phyloP scores from a whole-genome alignment of 2,329 filamentous ascomycete species.

The Trichoderma sp. region DNA sequence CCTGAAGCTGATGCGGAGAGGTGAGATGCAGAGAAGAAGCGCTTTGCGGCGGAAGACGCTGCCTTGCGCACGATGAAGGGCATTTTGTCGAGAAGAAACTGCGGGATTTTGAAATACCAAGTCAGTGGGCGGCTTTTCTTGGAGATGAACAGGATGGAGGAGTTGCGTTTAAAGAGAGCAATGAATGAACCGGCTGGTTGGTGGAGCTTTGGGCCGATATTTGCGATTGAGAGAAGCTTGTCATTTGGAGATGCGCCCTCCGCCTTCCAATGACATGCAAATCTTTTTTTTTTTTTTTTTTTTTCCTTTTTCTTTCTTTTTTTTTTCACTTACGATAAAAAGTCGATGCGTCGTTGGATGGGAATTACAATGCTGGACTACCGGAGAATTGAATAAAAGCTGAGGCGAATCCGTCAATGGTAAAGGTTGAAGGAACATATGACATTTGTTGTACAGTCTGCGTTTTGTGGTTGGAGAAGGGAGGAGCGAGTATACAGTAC shows the following conservation, averaged over 20 bases:
- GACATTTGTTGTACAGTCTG: no score
- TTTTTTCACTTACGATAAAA: not conserved
- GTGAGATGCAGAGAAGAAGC: slow-evolving; percentile 8
- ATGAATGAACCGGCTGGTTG: not conserved
- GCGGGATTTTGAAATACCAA: not conserved
- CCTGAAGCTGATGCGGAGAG: slow-evolving; percentile 6
- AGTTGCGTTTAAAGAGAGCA: not conserved
- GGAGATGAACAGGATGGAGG: not conserved
- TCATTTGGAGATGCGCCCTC: not conserved
- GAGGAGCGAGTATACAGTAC: no score
- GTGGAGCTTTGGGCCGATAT: not conserved
- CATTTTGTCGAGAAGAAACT: not conserved
- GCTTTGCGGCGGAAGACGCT: not conserved
- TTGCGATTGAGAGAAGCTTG: not conserved
- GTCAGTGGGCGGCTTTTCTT: not conserved
- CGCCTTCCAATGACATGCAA: not conserved
- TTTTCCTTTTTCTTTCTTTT: not conserved
- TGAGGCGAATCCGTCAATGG: no score
- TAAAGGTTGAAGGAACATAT: no score
- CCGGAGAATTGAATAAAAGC: no score
- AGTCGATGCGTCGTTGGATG: not conserved
- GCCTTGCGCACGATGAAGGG: not conserved
- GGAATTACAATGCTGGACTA: not conserved
- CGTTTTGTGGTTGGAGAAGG: no score
- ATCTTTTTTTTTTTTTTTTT: not conserved